Conservation (phyloP, 2,329 filamentous ascomycete species). For the Pseudogymnoascus sp. region DNA sequence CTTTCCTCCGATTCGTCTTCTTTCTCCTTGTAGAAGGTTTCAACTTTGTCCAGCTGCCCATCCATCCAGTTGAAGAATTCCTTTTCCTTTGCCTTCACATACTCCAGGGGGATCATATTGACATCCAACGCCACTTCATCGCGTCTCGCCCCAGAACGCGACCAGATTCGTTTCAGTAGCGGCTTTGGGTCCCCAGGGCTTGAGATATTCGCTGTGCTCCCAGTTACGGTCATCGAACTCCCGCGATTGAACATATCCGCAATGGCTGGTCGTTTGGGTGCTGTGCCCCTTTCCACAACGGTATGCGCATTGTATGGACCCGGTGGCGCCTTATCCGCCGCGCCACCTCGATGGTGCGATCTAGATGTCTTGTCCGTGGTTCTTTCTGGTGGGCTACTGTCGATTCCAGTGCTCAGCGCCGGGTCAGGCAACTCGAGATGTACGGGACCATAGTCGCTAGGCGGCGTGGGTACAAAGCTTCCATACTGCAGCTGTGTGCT, state of each 20-base stretch:
- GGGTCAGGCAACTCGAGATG: conserved; percentile 56
- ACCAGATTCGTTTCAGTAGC: conserved; percentile 2
- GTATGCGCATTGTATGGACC: background rate
- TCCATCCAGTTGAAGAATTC: conserved; percentile 87
- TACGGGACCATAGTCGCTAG: conserved; percentile 24
- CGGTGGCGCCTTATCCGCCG: background rate
- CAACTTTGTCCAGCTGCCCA: conserved; percentile 80
- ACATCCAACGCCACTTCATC: conserved; percentile 31
- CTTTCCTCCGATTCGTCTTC: conserved; percentile 77
- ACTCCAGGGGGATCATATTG: conserved; percentile 49
- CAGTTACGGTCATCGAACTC: background rate
- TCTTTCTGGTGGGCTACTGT: background rate
- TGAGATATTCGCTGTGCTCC: background rate
- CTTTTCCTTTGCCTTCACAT: conserved; percentile 66
- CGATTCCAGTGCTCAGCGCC: conserved; percentile 30
- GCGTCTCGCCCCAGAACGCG: background rate
- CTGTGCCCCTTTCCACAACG: background rate
- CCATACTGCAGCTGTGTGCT: conserved; percentile 43
- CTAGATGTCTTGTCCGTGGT: background rate
- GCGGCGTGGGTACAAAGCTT: conserved; percentile 54
- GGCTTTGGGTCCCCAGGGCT: background rate
- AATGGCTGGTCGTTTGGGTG: background rate
- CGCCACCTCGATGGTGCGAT: background rate
- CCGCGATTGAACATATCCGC: background rate
- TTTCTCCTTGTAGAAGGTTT: conserved; percentile 80